Evolutionary conservation across 139 green algal genomes (phyloP).

Genomic region (Nannochloris sp.): DNA sequence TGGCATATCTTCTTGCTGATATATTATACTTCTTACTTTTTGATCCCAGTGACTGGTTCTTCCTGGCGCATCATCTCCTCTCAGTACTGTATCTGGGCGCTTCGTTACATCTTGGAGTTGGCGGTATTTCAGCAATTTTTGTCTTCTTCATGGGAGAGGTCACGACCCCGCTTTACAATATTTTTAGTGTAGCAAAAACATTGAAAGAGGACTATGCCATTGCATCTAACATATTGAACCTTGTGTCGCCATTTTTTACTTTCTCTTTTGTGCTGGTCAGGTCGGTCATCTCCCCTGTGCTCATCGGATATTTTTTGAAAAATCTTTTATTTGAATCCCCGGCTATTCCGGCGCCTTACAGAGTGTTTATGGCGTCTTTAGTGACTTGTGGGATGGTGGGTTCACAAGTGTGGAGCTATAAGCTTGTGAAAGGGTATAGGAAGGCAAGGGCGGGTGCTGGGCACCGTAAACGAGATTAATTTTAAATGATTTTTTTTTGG

Average conservation of each 20-base stretch:
- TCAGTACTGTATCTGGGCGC: conserved; percentile 18
- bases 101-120: not conserved
- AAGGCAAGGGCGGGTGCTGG: not conserved
- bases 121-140: not conserved
- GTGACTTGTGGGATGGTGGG: conserved; percentile 17
- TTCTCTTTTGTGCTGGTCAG: not conserved
- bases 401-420: not conserved
- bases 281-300: not conserved
- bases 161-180: conserved; percentile 13
- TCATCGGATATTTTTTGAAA: not conserved
- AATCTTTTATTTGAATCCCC: not conserved
- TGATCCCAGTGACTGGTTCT: conserved; percentile 10
- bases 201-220: not conserved
- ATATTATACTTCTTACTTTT: conserved; percentile 18
- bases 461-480: not conserved
- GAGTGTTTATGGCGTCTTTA: conserved; percentile 14
- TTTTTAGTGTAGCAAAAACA: not conserved
- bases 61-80: conserved; percentile 26
- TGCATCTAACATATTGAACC: not conserved
- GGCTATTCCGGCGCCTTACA: conserved; percentile 10
- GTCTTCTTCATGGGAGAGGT: conserved; percentile 16
- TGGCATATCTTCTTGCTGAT: conserved; percentile 29
- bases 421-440: not conserved
- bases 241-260: conserved; percentile 15
- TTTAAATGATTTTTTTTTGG: not conserved